Base-by-base conservation (phyloP, 2,329 filamentous ascomycete genomes). In the Botrytis tulipae region DNA sequence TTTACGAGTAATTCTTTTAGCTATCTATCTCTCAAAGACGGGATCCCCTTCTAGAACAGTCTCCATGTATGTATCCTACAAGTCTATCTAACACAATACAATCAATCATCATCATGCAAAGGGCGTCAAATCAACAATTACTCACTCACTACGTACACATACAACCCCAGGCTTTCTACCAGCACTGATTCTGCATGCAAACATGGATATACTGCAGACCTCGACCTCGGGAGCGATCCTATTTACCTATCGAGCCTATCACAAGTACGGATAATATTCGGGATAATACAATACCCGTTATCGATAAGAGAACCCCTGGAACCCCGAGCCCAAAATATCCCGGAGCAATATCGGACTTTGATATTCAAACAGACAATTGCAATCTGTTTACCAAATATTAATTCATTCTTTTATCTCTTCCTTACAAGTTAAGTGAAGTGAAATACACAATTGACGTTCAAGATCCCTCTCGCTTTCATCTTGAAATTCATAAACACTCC, bases 381-480 rank as follows among this genome's bases (percentile, higher is more conserved):
- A 35, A 57, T 57, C 48, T 32, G 16, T 69, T 69, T 40, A 69
- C 48, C 29, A 32, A 57, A 69, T 57, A 69, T 22, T 42, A n/a
- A 66, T 67, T 67, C 44, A 51, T 6, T 35, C 42, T 25, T 35
- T 51, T 46, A 40, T 61, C 51, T 57, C 2, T 54, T 54, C 5
- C 18, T 2, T 1, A 22, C 12, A 32, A 22, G 10, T 35, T 12
- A n/a, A 40, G 37, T 42, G 4, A 14, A 40, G 37, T 40, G 37
- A 40, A 42, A 42, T 3, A 42, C 12, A 42, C 40, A 14, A n/a
- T 54, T 54, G 48, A 16, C 12, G 3, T 37, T 60, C 35, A 3
- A 25, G 22, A 29, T 60, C 75, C 22, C 48, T 74, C 10, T 62
- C 72, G 9, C 65, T 72, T 29, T 70, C 22, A n/a, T 16, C 35